A percentile compares a stretch with the other conserved stretches of the same genome.
These are phyloP conservation scores for Trichoderma simmonsii DNA, from an alignment of 2,329 filamentous ascomycete genomes.

Conservation along the genomic window DNA sequence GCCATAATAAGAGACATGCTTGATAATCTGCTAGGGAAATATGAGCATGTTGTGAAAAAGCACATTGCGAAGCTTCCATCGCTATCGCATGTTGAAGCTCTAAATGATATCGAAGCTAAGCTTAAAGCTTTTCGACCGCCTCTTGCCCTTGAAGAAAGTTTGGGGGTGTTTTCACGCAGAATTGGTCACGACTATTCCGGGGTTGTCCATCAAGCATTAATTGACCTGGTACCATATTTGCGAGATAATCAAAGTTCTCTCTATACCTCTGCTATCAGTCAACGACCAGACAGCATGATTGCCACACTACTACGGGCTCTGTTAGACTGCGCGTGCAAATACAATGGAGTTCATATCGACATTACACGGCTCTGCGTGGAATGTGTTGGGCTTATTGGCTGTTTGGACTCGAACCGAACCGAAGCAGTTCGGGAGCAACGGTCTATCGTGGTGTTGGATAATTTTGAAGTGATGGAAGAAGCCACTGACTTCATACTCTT, in stretches of 20 bases:
- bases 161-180: constrained; percentile 69
- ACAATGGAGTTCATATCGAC: constrained; percentile 63
- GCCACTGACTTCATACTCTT: constrained; percentile 83
- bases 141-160: constrained; percentile 50
- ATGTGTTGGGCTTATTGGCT: constrained; percentile 85
- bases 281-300: constrained; percentile 76
- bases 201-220: constrained; percentile 77
- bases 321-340: constrained; percentile 80
- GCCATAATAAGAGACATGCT: constrained; percentile 61
- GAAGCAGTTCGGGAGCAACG: constrained; percentile 75
- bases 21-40: constrained; percentile 59
- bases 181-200: constrained; percentile 79
- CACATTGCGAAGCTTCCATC: constrained; percentile 77
- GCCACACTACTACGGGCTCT: constrained; percentile 70
- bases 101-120: constrained; percentile 65
- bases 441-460: constrained; percentile 82
- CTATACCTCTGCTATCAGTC: constrained; percentile 74
- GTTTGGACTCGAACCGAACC: constrained; percentile 84
- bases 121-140: constrained; percentile 61
- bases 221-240: constrained; percentile 73
- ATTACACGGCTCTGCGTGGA: constrained; percentile 73
- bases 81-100: constrained; percentile 63
- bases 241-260: constrained; percentile 71
- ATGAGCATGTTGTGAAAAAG: constrained; percentile 59
- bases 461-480: constrained; percentile 76